Evolutionary conservation across 2,329 filamentous ascomycete genomes (phyloP), one percentile per base, ranked within the genome.

Genomic region (Arthroderma sp.): DNA sequence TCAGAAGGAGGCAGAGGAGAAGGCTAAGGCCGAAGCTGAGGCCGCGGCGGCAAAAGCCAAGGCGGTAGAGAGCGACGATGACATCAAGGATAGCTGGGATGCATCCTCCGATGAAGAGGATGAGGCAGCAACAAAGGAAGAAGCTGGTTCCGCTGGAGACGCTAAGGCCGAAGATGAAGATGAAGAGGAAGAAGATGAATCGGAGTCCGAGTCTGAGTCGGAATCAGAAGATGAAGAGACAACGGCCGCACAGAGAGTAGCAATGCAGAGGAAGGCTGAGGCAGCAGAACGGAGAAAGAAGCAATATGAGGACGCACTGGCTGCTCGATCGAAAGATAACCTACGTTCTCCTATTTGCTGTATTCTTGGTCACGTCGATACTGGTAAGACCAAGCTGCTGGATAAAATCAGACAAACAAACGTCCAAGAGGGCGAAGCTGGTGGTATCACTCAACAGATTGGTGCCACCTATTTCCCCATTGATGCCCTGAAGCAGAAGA

Each of bases 291-390:
- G 89, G 59, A 79, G 89, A 58, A 84, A 87, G 67, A 85, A 85
- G 67, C 83, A 87, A 47, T 85, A 94, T 62, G 85, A 95, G 65
- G 89, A 87, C 50, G 91, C 91, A 11, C 66, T 95, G 60, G 88
- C 86, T 38, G 88, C 89, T 40, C 78, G 87, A 49, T 96, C 89
- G 22, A 87, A 85, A 66, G 88, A 98, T 62, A 82, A 98, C 66
- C 77, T 98, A 46, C 86, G 91, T 47, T 96, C 91, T 36, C 91
- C 91, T 43, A 98, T 98, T 67, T 96, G 91, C 75, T 96, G 89
- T 82, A 98, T 98, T 76, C 79, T 98, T 52, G 91, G 91, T 58
- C 91, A 98, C 78, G 91, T 98, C 77, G 91, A 98, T 80, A 98
- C 93, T 38, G 91, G 91, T 64, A 98, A 98, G 73, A 98, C 91